Base-by-base conservation (phyloP, 2,329 filamentous ascomycete species). In the Epichloe bromicola region DNA sequence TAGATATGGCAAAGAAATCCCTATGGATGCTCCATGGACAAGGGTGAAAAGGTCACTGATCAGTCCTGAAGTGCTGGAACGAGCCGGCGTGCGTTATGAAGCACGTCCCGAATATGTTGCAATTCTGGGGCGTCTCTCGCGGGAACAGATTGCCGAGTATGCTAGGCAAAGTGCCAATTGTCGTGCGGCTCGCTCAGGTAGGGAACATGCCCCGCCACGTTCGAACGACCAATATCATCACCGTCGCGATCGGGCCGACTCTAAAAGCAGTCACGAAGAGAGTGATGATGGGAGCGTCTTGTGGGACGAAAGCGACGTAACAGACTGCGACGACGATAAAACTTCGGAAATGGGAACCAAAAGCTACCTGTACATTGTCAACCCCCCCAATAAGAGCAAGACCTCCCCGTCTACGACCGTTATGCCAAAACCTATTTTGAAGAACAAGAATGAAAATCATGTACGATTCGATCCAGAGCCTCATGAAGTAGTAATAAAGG, bases 61-160 rank as follows among this genome's bases (percentile, higher is more conserved):
- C 11, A 79, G 76, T 11, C 72, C 73, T 5, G 75, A 79, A 55
- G 75, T 79, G 0, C 66, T 82, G 5, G 67, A 72, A 37, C 67
- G 70, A 45, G 75, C 75, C 5, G 70, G 75, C 10, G 69, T 78
- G 17, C 73, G 78, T 12, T 82, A 79, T 57, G 78, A 82, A 61
- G 78, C 78, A 10, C 70, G 76, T 3, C 78, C 77, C 1, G 70
- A 74, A 2, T 82, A 78, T 54, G 77, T 82, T 3, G 80, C 79
- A 12, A 65, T 83, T 4, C 69, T 83, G 0, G 80, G 80, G 4
- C 67, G 74, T 14, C 66, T 83, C 3, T 67, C 67, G 2, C 70
- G 69, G 1, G 72, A 76, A 12, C 62, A 82, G 42, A 74, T 84
- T 39, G 65, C 67, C 19, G 67, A 74, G 6, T 76, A 71, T 51